Evolutionary conservation across 2,329 filamentous ascomycete species (phyloP), one percentile per base, ranked within the genome.

Genomic region (Pseudogymnoascus verrucosus): DNA sequence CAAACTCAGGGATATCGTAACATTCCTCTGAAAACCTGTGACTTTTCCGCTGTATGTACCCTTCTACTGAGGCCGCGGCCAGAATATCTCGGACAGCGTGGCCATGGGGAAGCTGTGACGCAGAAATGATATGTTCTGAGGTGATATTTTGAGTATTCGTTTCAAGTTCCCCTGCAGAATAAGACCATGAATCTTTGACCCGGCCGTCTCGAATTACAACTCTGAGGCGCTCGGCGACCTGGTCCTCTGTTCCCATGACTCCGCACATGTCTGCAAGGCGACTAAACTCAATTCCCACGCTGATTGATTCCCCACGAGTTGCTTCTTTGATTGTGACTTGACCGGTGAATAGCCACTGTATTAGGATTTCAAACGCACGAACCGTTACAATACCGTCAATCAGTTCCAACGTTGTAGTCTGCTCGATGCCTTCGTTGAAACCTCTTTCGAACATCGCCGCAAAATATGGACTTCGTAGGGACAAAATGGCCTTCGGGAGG

Each of bases 201-300:
- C 6, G 28, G 28, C 7, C 7, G 7, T 6, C 28, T 31, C 28
- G 47, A 40, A 63, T 64, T 23, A 36, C 60, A 21, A 11, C 42
- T 11, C 40, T 64, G 21, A 64, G 59, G n/a, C 39, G 61, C 19
- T 57, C 60, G 16, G 64, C 64, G 16, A 64, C 63, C 28, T 57
- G 26, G 8, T 23, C 6, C 39, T 64, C 16, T 40, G 23, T 26
- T 2, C 54, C 42, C 21, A 36, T 61, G 19, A 65, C 7, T 3
- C 28, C 16, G 28, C 42, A 66, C 67, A 67, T 68, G 60, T 68
- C 65, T 19, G 64, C 64, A 3, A 68, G 36, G 62, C 64, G 65
- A 16, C 54, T 63, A 63, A 66, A 66, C 36, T 67, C 66, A 61
- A 68, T 66, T 21, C 63, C 36, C n/a, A 44, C 26, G 54, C 60